Evolutionary conservation across 768 basidiomycete genomes (phyloP).

Genomic region (Termitomyces eurrhizus): DNA sequence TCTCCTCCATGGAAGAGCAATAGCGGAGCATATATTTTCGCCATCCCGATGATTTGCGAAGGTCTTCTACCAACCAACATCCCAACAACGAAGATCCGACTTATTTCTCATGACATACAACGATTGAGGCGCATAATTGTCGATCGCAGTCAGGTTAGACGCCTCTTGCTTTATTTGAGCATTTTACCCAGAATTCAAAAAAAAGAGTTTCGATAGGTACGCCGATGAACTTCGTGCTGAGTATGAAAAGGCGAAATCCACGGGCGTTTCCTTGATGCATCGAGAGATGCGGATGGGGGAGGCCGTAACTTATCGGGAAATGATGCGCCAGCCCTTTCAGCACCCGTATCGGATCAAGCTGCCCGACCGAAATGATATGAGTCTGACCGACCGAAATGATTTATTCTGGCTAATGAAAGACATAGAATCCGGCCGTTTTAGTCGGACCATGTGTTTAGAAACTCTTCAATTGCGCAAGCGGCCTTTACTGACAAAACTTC

Average conservation of each 20-base stretch:
- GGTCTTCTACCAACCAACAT: slow-evolving; percentile 14
- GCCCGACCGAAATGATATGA: slow-evolving; percentile 5
- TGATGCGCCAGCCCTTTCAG: not conserved
- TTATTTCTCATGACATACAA: slow-evolving; percentile 22
- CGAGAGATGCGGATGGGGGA: not conserved
- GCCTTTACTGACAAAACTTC: slow-evolving; percentile 10
- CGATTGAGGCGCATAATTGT: slow-evolving; percentile 18
- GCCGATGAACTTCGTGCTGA: slow-evolving; percentile 7
- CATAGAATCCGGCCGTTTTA: slow-evolving; percentile 4
- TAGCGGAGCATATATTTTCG: slow-evolving; percentile 26
- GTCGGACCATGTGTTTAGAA: slow-evolving; percentile 15
- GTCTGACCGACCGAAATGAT: slow-evolving; percentile 9
- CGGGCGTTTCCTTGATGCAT: not conserved
- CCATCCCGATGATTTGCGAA: slow-evolving; percentile 25
- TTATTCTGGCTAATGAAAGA: slow-evolving; percentile 15
- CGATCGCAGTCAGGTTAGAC: slow-evolving; percentile 10
- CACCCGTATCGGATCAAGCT: not conserved
- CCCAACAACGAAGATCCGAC: slow-evolving; percentile 9
- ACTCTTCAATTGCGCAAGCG: slow-evolving; percentile 1
- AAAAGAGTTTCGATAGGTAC: slow-evolving; percentile 11
- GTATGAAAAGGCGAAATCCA: not conserved
- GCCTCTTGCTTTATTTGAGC: not conserved
- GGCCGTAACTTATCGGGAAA: not conserved
- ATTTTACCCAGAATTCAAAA: not conserved
- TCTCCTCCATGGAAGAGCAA: slow-evolving; percentile 24